These are phyloP conservation scores for Sugiyamaella japonica DNA, from an alignment of 1,139 yeast genomes.

Conservation along the genomic window DNA sequence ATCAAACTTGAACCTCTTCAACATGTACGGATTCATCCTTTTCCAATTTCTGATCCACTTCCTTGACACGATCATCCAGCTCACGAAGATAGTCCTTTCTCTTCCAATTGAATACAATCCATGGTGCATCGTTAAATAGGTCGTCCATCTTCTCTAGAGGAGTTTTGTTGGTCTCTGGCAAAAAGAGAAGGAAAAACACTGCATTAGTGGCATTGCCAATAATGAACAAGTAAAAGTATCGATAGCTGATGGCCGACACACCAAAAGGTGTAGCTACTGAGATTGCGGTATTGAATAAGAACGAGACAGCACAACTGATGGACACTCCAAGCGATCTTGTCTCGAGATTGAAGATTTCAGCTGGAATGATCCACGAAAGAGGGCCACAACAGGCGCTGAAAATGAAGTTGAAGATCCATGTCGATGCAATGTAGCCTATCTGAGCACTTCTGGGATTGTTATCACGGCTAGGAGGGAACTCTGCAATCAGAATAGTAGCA, in stretches of 20 bases:
- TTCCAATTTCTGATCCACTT: not conserved
- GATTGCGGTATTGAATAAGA: conserved; percentile 33
- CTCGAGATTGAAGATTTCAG: conserved; percentile 68
- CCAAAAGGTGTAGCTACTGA: conserved; percentile 33
- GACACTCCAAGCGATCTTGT: conserved; percentile 75
- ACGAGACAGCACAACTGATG: conserved; percentile 36
- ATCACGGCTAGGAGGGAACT: conserved; percentile 28
- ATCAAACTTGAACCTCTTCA: not conserved
- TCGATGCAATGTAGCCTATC: conserved; percentile 32
- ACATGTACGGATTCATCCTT: not conserved
- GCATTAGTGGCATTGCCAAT: conserved; percentile 38
- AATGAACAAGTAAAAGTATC: conserved; percentile 30
- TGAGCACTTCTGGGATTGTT: conserved; percentile 28
- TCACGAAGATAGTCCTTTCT: not conserved
- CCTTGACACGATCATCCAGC: not conserved
- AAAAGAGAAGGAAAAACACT: conserved; percentile 37
- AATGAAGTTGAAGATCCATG: conserved; percentile 34
- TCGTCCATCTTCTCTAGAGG: conserved; percentile 38
- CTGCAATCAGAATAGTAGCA: conserved; percentile 28
- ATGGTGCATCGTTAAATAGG: not conserved
- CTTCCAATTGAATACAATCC: not conserved
- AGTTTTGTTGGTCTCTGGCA: conserved; percentile 38
- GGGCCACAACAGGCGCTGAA: conserved; percentile 64
- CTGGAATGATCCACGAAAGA: conserved; percentile 68
- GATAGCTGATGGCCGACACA: conserved; percentile 27